phyloP scores from a whole-genome alignment of 352 stramenopile genomes.

The Phytophthora pistaciae region DNA sequence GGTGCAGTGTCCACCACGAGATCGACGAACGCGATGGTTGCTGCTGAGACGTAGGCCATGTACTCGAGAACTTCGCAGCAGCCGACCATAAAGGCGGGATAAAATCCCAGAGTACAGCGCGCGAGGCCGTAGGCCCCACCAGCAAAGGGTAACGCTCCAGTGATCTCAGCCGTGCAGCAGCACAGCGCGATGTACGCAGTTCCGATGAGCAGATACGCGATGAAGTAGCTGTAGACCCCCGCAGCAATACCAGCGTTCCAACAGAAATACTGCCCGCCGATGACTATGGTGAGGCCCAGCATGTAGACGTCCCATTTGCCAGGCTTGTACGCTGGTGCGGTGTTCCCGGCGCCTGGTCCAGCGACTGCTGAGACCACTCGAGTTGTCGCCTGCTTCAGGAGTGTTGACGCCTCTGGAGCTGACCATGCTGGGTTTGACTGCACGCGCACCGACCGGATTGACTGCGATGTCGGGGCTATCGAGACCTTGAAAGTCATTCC shows the following conservation, averaged over 20 bases:
- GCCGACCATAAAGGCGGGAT: slow-evolving; percentile 54
- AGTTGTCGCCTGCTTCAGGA: slow-evolving; percentile 2
- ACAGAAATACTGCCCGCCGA: slow-evolving; percentile 61
- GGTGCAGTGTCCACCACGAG: slow-evolving; percentile 39
- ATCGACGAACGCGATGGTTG: slow-evolving; percentile 39
- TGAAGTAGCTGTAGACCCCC: slow-evolving; percentile 51
- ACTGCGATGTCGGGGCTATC: slow-evolving; percentile 10
- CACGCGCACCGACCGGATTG: slow-evolving; percentile 22
- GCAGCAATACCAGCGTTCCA: slow-evolving; percentile 56
- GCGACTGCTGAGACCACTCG: neutral
- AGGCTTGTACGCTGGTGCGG: slow-evolving; percentile 25
- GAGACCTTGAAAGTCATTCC: slow-evolving; percentile 16
- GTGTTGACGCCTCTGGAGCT: neutral
- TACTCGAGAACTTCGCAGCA: slow-evolving; percentile 62
- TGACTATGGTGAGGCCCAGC: slow-evolving; percentile 63
- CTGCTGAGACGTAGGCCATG: slow-evolving; percentile 51
- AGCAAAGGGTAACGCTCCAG: slow-evolving; percentile 51
- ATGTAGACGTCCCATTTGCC: slow-evolving; percentile 52
- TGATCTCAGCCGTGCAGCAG: slow-evolving; percentile 59
- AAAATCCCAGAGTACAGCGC: slow-evolving; percentile 54
- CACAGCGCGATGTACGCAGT: slow-evolving; percentile 49
- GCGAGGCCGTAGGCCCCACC: slow-evolving; percentile 53
- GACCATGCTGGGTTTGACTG: neutral
- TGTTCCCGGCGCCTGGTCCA: neutral
- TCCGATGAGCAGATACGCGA: slow-evolving; percentile 48